Conservation (phyloP, 352 stramenopile species). For the Pythium biforme region DNA sequence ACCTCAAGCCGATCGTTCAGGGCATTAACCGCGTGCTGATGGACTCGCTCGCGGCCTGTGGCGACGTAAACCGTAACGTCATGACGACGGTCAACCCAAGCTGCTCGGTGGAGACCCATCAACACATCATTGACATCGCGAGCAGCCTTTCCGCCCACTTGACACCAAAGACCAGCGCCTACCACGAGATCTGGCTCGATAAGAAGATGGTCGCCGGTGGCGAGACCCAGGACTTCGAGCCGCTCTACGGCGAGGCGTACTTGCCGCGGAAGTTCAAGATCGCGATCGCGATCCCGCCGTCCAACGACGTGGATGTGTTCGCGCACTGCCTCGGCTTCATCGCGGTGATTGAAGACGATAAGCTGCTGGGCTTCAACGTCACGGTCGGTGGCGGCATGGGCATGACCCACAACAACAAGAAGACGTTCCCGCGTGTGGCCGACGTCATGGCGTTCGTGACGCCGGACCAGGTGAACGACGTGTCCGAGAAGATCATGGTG, state of each 20-base stretch:
- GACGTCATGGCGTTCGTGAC: constrained; percentile 96
- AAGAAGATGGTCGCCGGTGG: constrained; percentile 94
- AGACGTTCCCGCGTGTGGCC: constrained; percentile 95
- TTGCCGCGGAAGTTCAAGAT: constrained; percentile 99
- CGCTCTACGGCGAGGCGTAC: constrained; percentile 97
- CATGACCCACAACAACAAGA: constrained; percentile 97
- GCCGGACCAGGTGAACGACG: constrained; percentile 86
- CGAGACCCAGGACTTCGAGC: constrained; percentile 95
- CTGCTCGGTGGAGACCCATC: constrained; percentile 87
- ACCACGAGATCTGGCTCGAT: constrained; percentile 98
- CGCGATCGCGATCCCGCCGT: constrained; percentile 95
- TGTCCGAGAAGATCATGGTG: constrained; percentile 93
- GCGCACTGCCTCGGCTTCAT: constrained; percentile 97
- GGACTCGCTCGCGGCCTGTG: constrained; percentile 95
- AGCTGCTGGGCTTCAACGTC: constrained; percentile 94
- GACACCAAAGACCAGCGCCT: constrained; percentile 92
- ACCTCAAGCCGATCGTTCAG: constrained; percentile 96
- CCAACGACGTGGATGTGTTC: constrained; percentile 98
- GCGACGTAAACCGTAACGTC: constrained; percentile 97
- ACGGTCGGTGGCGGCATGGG: constrained; percentile 97
- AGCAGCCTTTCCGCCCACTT: constrained; percentile 93
- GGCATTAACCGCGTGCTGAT: constrained; percentile 91
- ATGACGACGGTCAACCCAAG: constrained; percentile 90
- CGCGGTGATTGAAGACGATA: constrained; percentile 87
- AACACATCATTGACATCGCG: constrained; percentile 81